Percentiles rank a stretch among this genome's conserved stretches.
phyloP scores from a whole-genome alignment of 208 protist species.

The Crithidia expoeki region DNA sequence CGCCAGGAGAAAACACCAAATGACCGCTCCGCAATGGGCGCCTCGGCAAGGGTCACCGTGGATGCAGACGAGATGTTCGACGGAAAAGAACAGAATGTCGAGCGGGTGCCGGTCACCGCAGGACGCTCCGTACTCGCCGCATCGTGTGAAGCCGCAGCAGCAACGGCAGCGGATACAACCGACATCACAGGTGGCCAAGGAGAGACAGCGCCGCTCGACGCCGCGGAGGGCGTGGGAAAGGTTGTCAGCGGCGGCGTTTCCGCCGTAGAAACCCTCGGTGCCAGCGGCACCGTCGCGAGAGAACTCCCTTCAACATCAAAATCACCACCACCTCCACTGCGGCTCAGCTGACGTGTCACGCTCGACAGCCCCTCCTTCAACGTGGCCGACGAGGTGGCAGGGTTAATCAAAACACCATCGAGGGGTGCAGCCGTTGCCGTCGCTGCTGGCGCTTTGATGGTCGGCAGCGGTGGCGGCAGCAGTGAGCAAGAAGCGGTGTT shows the following conservation, averaged over 20 bases:
- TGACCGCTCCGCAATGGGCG: conserved; percentile 3
- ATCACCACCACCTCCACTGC: background rate
- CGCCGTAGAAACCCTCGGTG: background rate
- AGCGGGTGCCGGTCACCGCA: background rate
- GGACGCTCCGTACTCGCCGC: conserved; percentile 6
- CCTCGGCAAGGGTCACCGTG: conserved; percentile 13
- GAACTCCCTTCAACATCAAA: background rate
- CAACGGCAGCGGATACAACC: background rate
- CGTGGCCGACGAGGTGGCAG: background rate
- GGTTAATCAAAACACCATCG: background rate
- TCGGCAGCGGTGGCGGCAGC: background rate
- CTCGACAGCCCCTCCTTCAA: background rate
- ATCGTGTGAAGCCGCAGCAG: background rate
- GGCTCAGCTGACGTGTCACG: background rate
- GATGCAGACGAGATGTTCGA: conserved; percentile 15
- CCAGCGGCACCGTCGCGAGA: background rate
- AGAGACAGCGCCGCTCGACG: conserved; percentile 1
- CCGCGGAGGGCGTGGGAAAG: background rate
- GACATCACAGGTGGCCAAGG: background rate
- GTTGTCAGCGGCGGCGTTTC: background rate
- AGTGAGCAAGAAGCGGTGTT: background rate
- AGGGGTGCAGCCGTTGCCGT: background rate
- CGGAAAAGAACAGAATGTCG: background rate
- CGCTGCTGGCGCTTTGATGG: background rate
- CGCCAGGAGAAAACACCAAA: conserved; percentile 16